Evolutionary conservation across 1,139 yeast genomes (phyloP).

Genomic region (Lodderomyces parapsilosis): DNA sequence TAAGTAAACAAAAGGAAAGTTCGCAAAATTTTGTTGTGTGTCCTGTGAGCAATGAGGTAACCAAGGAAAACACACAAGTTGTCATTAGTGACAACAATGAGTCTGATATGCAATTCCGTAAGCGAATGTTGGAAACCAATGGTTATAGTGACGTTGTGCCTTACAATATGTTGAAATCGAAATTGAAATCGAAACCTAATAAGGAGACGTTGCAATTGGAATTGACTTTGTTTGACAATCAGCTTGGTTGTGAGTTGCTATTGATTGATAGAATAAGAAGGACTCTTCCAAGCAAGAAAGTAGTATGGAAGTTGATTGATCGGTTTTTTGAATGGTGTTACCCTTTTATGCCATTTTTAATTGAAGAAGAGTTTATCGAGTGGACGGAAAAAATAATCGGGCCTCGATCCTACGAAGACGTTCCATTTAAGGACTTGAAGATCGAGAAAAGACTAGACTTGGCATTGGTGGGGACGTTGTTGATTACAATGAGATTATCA

Average conservation of each 20-base stretch:
- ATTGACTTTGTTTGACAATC: slow-evolving; percentile 29
- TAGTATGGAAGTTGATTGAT: slow-evolving; percentile 31
- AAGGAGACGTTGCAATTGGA: slow-evolving; percentile 26
- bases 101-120: slow-evolving; percentile 23
- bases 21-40: slow-evolving; percentile 20
- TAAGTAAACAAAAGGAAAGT: slow-evolving; percentile 24
- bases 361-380: slow-evolving; percentile 25
- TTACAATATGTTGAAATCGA: slow-evolving; percentile 26
- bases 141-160: slow-evolving; percentile 40
- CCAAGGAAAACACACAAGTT: slow-evolving; percentile 25
- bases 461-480: slow-evolving; percentile 31
- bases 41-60: slow-evolving; percentile 17
- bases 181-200: slow-evolving; percentile 16
- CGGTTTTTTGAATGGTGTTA: slow-evolving; percentile 32
- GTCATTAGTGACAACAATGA: slow-evolving; percentile 17
- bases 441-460: slow-evolving; percentile 33
- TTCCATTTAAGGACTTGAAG: slow-evolving; percentile 18
- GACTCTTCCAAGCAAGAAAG: slow-evolving; percentile 31
- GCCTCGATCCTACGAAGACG: slow-evolving; percentile 20
- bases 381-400: slow-evolving; percentile 28
- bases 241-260: slow-evolving; percentile 29
- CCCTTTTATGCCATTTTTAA: slow-evolving; percentile 39
- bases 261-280: slow-evolving; percentile 31
- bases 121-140: slow-evolving; percentile 33
- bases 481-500: slow-evolving; percentile 29